Percentiles rank a stretch among this genome's conserved stretches.
Conservation (phyloP, 768 basidiomycete genomes). For the Kwoniella botswanensis region DNA sequence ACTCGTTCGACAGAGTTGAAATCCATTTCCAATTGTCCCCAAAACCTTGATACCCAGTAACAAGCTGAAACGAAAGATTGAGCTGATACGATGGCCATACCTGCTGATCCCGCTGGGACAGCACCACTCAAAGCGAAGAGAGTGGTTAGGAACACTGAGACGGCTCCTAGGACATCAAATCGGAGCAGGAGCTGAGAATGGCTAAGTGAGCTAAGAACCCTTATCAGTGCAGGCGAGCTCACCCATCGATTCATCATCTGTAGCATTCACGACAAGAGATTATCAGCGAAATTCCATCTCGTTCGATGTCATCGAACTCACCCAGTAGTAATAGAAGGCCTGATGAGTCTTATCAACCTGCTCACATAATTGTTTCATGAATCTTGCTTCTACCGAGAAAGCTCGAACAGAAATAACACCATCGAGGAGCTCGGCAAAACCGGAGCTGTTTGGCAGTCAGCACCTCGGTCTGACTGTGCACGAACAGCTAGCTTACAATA, state of each 20-base stretch:
- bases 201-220: neutral
- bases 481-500: slow-evolving; percentile 32
- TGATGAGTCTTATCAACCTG: slow-evolving; percentile 64
- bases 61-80: slow-evolving; percentile 66
- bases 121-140: slow-evolving; percentile 71
- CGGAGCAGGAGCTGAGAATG: slow-evolving; percentile 69
- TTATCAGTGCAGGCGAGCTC: neutral
- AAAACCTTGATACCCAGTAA: slow-evolving; percentile 56
- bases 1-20: slow-evolving; percentile 81
- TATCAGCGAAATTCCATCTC: neutral
- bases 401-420: slow-evolving; percentile 93
- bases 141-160: slow-evolving; percentile 75
- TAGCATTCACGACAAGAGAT: no score
- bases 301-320: slow-evolving; percentile 1
- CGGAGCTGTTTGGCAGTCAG: slow-evolving; percentile 33
- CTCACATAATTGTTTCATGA: slow-evolving; percentile 73
- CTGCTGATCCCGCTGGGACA: slow-evolving; percentile 61
- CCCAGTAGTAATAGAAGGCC: slow-evolving; percentile 76
- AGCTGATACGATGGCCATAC: slow-evolving; percentile 73
- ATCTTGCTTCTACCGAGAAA: slow-evolving; percentile 78
- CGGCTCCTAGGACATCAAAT: slow-evolving; percentile 77
- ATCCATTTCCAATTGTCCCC: slow-evolving; percentile 58
- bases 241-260: slow-evolving; percentile 55
- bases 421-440: slow-evolving; percentile 66
- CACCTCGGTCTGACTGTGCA: neutral